Percentiles rank a stretch among this genome's conserved stretches.
Evolutionary conservation across 345 rosid genomes (phyloP).

Genomic region (Abelmoschus esculentus): DNA sequence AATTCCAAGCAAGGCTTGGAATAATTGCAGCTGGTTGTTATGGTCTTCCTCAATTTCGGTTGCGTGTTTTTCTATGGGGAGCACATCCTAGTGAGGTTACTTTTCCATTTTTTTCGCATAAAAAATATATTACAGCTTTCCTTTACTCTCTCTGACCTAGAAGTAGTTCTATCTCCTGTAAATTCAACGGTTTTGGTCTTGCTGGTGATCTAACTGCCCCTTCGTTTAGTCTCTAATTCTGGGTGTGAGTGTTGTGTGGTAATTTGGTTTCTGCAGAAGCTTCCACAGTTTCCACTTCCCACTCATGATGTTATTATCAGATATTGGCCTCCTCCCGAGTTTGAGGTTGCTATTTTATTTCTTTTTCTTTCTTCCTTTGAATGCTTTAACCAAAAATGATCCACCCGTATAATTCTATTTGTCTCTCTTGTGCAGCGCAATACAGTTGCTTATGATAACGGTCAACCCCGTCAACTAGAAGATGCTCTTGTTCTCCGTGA

Average conservation of each 20-base stretch:
- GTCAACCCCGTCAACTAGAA: conserved; percentile 58
- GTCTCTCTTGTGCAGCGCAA: conserved; percentile 60
- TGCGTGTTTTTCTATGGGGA: conserved; percentile 94
- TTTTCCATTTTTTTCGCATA: conserved; percentile 4
- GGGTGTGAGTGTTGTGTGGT: background rate
- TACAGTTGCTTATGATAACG: conserved; percentile 82
- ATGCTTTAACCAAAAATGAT: background rate
- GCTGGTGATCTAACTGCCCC: conserved; percentile 9
- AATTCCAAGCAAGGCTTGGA: conserved; percentile 93
- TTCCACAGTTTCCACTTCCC: conserved; percentile 95
- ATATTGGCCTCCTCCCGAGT: conserved; percentile 81
- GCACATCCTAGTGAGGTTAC: conserved; percentile 66
- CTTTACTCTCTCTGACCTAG: background rate
- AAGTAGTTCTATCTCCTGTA: background rate
- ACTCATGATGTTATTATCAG: conserved; percentile 80
- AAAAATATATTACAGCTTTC: background rate
- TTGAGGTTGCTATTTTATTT: conserved; percentile 47
- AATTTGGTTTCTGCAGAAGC: conserved; percentile 41
- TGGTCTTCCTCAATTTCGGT: conserved; percentile 92
- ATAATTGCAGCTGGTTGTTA: conserved; percentile 93
- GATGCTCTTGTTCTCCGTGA: conserved; percentile 67
- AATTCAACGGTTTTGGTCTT: background rate
- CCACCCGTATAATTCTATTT: conserved; percentile 7
- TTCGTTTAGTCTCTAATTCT: background rate
- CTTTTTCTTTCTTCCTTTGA: background rate